Conservation (phyloP, 805 yeast species). For the Limtongozyma cylindracea region DNA sequence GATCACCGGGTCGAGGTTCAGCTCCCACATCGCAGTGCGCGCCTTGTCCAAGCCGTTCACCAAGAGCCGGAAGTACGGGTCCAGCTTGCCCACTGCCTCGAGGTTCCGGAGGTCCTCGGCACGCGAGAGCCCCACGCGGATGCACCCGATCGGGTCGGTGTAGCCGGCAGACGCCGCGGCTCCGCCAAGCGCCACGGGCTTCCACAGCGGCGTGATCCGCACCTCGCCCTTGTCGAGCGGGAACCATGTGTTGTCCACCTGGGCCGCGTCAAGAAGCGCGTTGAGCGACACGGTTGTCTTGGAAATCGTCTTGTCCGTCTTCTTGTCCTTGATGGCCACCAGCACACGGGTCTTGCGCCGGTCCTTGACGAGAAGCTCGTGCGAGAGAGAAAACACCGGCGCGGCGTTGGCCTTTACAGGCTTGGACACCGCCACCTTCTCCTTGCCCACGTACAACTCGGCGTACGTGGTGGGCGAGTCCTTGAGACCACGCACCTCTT, state of each 20-base stretch:
- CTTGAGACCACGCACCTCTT: conserved; percentile 32
- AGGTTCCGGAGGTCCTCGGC: conserved; percentile 63
- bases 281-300: conserved; percentile 29
- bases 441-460: conserved; percentile 44
- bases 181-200: conserved; percentile 51
- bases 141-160: conserved; percentile 85
- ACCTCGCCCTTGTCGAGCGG: conserved; percentile 60
- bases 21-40: conserved; percentile 45
- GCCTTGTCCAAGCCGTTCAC: conserved; percentile 55
- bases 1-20: conserved; percentile 62
- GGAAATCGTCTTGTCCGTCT: conserved; percentile 28
- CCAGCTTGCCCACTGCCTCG: conserved; percentile 76
- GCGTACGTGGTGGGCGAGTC: conserved; percentile 35
- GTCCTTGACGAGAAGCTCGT: conserved; percentile 47
- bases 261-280: conserved; percentile 53
- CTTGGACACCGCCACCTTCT: conserved; percentile 28
- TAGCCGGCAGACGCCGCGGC: conserved; percentile 57
- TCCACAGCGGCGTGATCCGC: conserved; percentile 52
- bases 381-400: conserved; percentile 39
- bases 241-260: conserved; percentile 59
- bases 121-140: conserved; percentile 42
- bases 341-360: conserved; percentile 47
- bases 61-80: conserved; percentile 69
- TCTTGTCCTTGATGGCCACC: conserved; percentile 29
- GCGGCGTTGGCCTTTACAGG: conserved; percentile 31